Evolutionary conservation across 768 basidiomycete genomes (phyloP).

Genomic region (Rhizopogon roseolus): DNA sequence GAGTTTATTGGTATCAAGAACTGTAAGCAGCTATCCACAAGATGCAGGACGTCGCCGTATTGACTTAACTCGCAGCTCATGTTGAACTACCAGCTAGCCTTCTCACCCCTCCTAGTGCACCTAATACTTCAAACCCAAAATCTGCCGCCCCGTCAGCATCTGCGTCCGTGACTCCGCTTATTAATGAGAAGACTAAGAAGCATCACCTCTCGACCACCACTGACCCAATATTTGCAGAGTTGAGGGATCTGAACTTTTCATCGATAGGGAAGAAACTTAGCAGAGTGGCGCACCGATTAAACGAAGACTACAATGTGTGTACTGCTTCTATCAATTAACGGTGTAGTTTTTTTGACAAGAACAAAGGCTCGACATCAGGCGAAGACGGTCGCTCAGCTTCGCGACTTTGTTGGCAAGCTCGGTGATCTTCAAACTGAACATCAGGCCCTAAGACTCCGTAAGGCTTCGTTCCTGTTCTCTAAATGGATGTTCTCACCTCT

Average conservation of each 20-base stretch:
- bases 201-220: slow-evolving; percentile 73
- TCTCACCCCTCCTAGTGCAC: slow-evolving; percentile 50
- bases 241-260: slow-evolving; percentile 91
- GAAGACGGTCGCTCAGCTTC: slow-evolving; percentile 86
- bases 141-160: slow-evolving; percentile 38
- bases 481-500: slow-evolving; percentile 1
- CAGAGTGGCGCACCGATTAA: slow-evolving; percentile 75
- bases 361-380: slow-evolving; percentile 75
- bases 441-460: slow-evolving; percentile 83
- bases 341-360: slow-evolving; percentile 3
- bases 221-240: slow-evolving; percentile 77
- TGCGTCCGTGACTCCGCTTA: slow-evolving; percentile 44
- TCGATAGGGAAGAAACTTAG: slow-evolving; percentile 80
- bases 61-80: slow-evolving; percentile 45
- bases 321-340: not conserved
- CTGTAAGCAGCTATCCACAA: slow-evolving; percentile 46
- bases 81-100: slow-evolving; percentile 76
- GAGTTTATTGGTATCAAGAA: slow-evolving; percentile 89
- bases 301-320: slow-evolving; percentile 86
- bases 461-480: slow-evolving; percentile 23
- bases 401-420: slow-evolving; percentile 93
- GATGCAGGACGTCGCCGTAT: not conserved
- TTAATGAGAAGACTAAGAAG: slow-evolving; percentile 85
- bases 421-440: slow-evolving; percentile 92
- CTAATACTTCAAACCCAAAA: slow-evolving; percentile 32